phyloP scores from a whole-genome alignment of 495 filamentous ascomycete species.

The Coniosporium apollinis region DNA sequence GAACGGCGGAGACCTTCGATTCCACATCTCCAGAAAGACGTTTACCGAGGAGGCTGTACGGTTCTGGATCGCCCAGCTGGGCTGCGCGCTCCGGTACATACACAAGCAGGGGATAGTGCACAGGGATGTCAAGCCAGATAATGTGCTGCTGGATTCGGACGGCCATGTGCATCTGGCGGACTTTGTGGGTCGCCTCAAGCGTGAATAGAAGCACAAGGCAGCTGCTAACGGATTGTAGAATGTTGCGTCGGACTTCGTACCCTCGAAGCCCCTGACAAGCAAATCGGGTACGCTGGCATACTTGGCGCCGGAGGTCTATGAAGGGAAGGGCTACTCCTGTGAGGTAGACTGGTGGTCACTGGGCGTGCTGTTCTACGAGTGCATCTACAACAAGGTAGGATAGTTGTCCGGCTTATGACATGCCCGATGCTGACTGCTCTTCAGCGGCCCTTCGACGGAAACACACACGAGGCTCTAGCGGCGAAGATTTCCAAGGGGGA shows the following conservation, averaged over 20 bases:
- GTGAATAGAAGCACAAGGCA: constrained; percentile 6
- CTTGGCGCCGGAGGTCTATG: constrained; percentile 88
- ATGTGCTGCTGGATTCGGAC: constrained; percentile 82
- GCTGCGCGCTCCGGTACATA: constrained; percentile 82
- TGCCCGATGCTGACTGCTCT: constrained; percentile 16
- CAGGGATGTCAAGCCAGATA: constrained; percentile 93
- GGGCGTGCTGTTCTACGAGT: constrained; percentile 94
- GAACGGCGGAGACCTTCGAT: constrained; percentile 92
- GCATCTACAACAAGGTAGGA: constrained; percentile 93
- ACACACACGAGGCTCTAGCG: constrained; percentile 62
- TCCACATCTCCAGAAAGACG: constrained; percentile 94
- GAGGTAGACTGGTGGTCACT: constrained; percentile 98
- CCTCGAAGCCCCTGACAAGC: constrained; percentile 72
- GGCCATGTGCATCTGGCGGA: constrained; percentile 96
- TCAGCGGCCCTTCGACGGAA: constrained; percentile 80
- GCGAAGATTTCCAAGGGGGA: constrained; percentile 67
- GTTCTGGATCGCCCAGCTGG: constrained; percentile 92
- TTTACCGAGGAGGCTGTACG: constrained; percentile 94
- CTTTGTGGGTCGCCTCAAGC: constrained; percentile 47
- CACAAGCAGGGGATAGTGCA: constrained; percentile 89
- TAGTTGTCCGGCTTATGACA: not conserved
- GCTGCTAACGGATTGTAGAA: constrained; percentile 41
- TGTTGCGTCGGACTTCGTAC: constrained; percentile 81
- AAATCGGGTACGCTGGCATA: constrained; percentile 95
- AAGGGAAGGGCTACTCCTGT: constrained; percentile 64